Conservation (phyloP, 2,329 filamentous ascomycete species). For the Diaporthe nobilis region DNA sequence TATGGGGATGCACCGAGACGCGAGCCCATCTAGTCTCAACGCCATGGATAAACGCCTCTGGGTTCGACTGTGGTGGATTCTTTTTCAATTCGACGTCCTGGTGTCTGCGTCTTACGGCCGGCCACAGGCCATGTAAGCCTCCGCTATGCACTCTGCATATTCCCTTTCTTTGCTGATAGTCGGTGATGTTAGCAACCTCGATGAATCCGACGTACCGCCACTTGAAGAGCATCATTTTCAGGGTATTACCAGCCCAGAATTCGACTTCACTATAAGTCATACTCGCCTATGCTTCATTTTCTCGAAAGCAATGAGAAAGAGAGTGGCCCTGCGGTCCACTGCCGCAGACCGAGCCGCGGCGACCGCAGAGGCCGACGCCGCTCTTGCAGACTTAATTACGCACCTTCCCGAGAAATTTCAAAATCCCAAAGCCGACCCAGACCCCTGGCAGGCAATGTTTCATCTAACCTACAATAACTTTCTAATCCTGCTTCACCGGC, state of each 20-base stretch:
- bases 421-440: background rate
- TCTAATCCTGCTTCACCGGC: conserved; percentile 15
- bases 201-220: background rate
- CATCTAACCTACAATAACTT: conserved; percentile 7
- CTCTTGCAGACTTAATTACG: background rate
- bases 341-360: conserved; percentile 2
- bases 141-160: background rate
- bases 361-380: background rate
- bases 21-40: background rate
- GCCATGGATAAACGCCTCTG: background rate
- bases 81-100: conserved; percentile 8
- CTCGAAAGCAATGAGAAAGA: conserved; percentile 11
- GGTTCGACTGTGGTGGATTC: conserved; percentile 10
- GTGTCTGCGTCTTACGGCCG: conserved; percentile 1
- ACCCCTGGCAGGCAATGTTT: conserved; percentile 5
- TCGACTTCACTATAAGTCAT: background rate
- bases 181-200: conserved; percentile 9
- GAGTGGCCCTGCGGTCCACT: background rate
- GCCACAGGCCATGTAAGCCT: conserved; percentile 13
- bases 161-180: background rate
- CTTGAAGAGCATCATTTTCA: background rate
- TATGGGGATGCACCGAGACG: conserved; percentile 4
- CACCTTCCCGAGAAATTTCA: background rate
- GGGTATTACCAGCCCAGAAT: background rate
- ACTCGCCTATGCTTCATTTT: conserved; percentile 8